phyloP scores from a whole-genome alignment of 2,329 filamentous ascomycete species.

The Cucurbitaria berberidis region DNA sequence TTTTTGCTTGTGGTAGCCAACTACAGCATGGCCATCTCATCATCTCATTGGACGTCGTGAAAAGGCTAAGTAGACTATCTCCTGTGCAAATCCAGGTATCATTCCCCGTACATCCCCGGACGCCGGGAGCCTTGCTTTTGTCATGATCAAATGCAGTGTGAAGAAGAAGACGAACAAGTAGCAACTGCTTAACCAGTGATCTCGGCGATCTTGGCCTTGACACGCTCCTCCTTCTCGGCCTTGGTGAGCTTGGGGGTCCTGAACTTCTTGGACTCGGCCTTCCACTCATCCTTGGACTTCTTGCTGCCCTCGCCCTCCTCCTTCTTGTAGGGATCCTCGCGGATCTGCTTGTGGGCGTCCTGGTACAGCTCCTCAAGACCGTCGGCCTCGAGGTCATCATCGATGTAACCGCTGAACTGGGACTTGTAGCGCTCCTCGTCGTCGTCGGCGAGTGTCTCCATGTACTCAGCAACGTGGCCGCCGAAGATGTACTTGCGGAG shows the following conservation, averaged over 20 bases:
- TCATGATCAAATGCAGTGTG: conserved; percentile 33
- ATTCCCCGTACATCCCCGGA: conserved; percentile 43
- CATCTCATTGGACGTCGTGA: conserved; percentile 38
- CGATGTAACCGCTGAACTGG: conserved; percentile 98
- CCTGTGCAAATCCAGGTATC: conserved; percentile 35
- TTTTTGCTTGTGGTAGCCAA: conserved; percentile 27
- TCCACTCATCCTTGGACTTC: conserved; percentile 98
- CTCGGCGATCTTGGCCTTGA: conserved; percentile 91
- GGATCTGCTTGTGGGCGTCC: conserved; percentile 95
- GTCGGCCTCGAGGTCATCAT: conserved; percentile 95
- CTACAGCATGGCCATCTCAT: conserved; percentile 36
- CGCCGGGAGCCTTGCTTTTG: conserved; percentile 46
- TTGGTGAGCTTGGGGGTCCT: conserved; percentile 76
- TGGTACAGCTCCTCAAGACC: conserved; percentile 95
- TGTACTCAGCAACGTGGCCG: conserved; percentile 99
- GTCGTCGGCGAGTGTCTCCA: conserved; percentile 99
- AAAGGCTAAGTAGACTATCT: conserved; percentile 41
- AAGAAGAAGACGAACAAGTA: conserved; percentile 14
- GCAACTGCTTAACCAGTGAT: conserved; percentile 60
- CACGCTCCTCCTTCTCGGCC: conserved; percentile 80
- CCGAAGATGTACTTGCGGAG: conserved; percentile 99
- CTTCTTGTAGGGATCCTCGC: conserved; percentile 98
- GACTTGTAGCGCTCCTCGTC: conserved; percentile 99
- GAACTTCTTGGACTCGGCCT: conserved; percentile 94
- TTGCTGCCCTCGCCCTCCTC: conserved; percentile 73